These are phyloP conservation scores for Ophiostoma angusticollis DNA, from an alignment of 2,329 filamentous ascomycete species.

Conservation along the genomic window DNA sequence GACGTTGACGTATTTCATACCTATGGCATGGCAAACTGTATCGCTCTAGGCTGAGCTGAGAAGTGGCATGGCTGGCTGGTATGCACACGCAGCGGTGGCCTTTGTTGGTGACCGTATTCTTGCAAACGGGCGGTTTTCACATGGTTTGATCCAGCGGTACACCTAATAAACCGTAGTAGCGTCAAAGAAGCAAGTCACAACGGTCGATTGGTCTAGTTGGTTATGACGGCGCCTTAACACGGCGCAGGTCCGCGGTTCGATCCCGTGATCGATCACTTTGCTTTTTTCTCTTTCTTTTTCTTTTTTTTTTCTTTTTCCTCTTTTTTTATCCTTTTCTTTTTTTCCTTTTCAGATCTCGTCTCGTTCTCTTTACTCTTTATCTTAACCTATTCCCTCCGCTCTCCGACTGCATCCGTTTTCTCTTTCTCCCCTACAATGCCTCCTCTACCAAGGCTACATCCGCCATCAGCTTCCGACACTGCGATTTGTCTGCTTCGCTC, in stretches of 20 bases:
- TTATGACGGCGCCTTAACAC: neutral
- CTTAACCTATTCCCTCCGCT: neutral
- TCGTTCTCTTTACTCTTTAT: neutral
- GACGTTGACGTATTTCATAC: too few species aligned
- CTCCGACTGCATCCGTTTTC: neutral
- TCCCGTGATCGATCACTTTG: neutral
- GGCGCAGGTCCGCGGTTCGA: neutral
- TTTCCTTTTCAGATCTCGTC: neutral
- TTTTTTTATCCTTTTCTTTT: neutral
- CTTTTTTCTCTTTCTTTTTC: neutral
- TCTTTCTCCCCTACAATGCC: slow-evolving; percentile 3
- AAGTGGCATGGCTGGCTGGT: too few species aligned
- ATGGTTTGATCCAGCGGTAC: too few species aligned
- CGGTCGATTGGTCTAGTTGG: neutral
- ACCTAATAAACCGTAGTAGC: too few species aligned
- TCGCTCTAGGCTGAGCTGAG: too few species aligned
- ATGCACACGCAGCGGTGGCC: too few species aligned
- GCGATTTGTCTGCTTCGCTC: slow-evolving; percentile 29
- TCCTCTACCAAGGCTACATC: slow-evolving; percentile 35
- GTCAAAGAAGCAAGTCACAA: neutral
- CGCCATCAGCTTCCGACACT: slow-evolving; percentile 27
- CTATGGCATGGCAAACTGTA: too few species aligned
- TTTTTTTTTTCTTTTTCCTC: neutral
- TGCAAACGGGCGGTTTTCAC: too few species aligned
- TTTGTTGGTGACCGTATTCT: too few species aligned